phyloP scores from a whole-genome alignment of 2,329 filamentous ascomycete species.

The Ceratocystiopsis brevicomis region DNA sequence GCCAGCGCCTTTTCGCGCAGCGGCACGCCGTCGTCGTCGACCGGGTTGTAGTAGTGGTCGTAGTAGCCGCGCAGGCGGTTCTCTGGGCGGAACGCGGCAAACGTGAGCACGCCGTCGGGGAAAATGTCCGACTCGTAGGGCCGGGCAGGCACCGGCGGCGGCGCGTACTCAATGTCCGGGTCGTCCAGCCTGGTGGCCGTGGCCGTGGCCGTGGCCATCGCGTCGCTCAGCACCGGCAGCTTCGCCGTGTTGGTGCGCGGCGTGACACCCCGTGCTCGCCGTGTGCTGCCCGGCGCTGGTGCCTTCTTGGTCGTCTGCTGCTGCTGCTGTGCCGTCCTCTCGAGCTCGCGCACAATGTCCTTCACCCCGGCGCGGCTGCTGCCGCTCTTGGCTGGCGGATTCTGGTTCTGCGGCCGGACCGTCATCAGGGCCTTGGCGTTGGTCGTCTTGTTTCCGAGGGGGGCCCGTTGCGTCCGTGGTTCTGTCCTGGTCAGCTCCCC shows the following conservation, averaged over 20 bases:
- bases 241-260: conserved; percentile 36
- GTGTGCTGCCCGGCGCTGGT: conserved; percentile 37
- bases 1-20: conserved; percentile 41
- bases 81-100: conserved; percentile 36
- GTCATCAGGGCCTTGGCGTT: conserved; percentile 54
- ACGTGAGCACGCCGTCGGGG: conserved; percentile 35
- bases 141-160: conserved; percentile 48
- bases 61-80: conserved; percentile 45
- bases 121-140: conserved; percentile 54
- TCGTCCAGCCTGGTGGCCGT: conserved; percentile 30
- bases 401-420: conserved; percentile 23
- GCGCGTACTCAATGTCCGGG: conserved; percentile 77
- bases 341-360: conserved; percentile 35
- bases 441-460: conserved; percentile 85
- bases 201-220: conserved; percentile 17
- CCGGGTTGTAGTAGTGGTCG: conserved; percentile 38
- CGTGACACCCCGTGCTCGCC: conserved; percentile 38
- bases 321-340: conserved; percentile 32
- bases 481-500: conserved; percentile 20
- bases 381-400: conserved; percentile 2
- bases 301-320: conserved; percentile 13
- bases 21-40: conserved; percentile 49
- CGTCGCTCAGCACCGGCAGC: conserved; percentile 36
- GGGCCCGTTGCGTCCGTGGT: conserved; percentile 48
- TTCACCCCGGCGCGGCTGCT: conserved; percentile 34